These are phyloP conservation scores for Claviceps pazoutovae DNA, from an alignment of 2,329 filamentous ascomycete genomes.

Conservation along the genomic window DNA sequence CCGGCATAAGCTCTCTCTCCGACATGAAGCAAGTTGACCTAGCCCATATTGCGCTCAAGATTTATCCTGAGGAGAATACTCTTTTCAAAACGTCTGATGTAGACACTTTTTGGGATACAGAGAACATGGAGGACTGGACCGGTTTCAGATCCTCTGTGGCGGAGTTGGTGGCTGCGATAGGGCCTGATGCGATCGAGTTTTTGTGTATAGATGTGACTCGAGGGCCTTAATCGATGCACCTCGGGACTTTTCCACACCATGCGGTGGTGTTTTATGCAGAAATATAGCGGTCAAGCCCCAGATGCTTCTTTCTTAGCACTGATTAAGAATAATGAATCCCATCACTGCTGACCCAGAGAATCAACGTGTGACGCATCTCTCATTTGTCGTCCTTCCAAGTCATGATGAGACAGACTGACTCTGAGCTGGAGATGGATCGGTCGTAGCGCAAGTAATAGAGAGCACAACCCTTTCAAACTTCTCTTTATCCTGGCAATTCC, in stretches of 20 bases:
- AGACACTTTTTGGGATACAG: constrained; percentile 39
- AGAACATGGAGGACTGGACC: constrained; percentile 32
- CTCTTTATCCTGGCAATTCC: no score
- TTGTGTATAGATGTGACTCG: constrained; percentile 44
- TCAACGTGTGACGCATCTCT: no score
- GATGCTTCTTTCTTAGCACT: no score
- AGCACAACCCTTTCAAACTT: no score
- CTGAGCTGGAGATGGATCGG: no score
- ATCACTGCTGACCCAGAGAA: no score
- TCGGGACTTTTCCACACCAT: neutral
- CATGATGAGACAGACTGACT: no score
- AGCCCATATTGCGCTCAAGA: constrained; percentile 41
- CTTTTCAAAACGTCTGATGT: constrained; percentile 37
- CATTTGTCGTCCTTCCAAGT: no score
- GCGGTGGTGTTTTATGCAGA: neutral
- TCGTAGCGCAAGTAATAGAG: no score
- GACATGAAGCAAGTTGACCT: constrained; percentile 43
- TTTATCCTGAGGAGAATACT: constrained; percentile 21
- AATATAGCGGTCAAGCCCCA: no score
- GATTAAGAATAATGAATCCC: no score
- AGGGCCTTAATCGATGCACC: neutral
- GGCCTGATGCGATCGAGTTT: constrained; percentile 40
- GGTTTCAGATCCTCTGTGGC: constrained; percentile 49
- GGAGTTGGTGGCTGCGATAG: constrained; percentile 53
- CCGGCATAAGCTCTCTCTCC: constrained; percentile 45